These are phyloP conservation scores for Fusarium annulatum DNA, from an alignment of 2,329 filamentous ascomycete genomes.

Conservation along the genomic window DNA sequence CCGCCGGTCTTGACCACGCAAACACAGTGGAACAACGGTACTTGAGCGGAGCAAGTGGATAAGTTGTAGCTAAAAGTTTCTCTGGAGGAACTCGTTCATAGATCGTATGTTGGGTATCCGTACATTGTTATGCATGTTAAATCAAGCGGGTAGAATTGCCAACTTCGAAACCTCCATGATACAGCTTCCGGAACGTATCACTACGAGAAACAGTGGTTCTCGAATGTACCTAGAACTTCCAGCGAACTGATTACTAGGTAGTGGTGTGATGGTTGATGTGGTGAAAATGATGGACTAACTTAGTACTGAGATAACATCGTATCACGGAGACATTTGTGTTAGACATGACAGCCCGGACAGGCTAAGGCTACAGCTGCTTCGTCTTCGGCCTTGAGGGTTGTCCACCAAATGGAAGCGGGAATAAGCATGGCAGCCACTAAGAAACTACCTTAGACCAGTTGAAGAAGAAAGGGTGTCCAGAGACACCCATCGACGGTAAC, in stretches of 20 bases:
- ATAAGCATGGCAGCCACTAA: background rate
- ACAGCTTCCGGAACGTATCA: conserved; percentile 1
- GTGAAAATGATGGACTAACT: background rate
- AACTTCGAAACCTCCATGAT: background rate
- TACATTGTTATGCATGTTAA: background rate
- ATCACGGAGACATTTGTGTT: conserved; percentile 12
- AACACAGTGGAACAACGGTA: conserved; percentile 24
- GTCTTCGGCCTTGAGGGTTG: background rate
- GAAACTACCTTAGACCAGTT: background rate
- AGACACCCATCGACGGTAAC: background rate
- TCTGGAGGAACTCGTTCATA: conserved; percentile 12
- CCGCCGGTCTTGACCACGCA: conserved; percentile 12
- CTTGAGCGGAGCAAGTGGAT: conserved; percentile 26
- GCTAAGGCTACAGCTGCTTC: background rate
- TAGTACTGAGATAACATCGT: conserved; percentile 23
- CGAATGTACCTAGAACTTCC: background rate
- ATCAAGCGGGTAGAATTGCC: background rate
- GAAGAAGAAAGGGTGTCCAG: background rate
- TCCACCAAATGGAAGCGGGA: background rate
- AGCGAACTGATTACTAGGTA: background rate
- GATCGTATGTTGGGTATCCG: conserved; percentile 12
- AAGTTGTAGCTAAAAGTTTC: background rate
- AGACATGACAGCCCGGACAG: background rate
- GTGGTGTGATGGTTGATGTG: background rate
- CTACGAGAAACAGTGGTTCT: background rate